Evolutionary conservation across 441 rosid species (phyloP).

Genomic region (Kokia cookei): DNA sequence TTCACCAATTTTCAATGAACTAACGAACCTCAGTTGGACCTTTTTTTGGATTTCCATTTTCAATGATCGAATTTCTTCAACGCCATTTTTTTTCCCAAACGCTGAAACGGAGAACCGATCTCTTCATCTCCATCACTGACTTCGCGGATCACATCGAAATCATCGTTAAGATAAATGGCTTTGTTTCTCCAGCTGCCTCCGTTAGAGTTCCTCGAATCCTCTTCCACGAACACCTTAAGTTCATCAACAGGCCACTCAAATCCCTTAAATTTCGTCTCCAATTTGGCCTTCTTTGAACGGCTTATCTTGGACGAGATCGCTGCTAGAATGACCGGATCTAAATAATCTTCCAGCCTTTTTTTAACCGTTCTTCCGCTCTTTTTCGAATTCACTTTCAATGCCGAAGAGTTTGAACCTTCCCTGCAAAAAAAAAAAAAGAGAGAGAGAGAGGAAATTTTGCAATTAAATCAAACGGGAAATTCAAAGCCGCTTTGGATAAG

Average conservation of each 20-base stretch:
- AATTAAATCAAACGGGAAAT: not conserved
- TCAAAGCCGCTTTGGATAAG: not conserved
- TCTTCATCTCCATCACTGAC: not conserved
- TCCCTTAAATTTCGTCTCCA: not conserved
- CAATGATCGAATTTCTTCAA: conserved; percentile 7
- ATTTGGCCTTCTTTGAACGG: not conserved
- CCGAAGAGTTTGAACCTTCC: not conserved
- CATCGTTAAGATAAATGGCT: conserved; percentile 3
- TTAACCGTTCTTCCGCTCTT: conserved; percentile 3
- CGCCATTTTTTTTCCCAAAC: conserved; percentile 8
- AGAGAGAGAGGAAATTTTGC: no score
- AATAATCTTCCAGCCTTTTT: conserved; percentile 19
- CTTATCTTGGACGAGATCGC: conserved; percentile 8
- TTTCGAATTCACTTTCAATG: not conserved
- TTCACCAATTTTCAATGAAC: not conserved
- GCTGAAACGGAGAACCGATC: conserved; percentile 3
- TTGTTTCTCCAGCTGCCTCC: not conserved
- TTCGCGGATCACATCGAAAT: not conserved
- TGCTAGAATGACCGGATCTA: conserved; percentile 16
- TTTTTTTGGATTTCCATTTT: not conserved
- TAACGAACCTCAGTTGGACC: not conserved
- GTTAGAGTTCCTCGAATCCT: not conserved
- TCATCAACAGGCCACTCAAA: conserved; percentile 22
- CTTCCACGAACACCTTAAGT: conserved; percentile 11
- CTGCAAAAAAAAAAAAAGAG: not conserved